Conservation (phyloP, 331 rosid genomes). For the Acacia concinna region DNA sequence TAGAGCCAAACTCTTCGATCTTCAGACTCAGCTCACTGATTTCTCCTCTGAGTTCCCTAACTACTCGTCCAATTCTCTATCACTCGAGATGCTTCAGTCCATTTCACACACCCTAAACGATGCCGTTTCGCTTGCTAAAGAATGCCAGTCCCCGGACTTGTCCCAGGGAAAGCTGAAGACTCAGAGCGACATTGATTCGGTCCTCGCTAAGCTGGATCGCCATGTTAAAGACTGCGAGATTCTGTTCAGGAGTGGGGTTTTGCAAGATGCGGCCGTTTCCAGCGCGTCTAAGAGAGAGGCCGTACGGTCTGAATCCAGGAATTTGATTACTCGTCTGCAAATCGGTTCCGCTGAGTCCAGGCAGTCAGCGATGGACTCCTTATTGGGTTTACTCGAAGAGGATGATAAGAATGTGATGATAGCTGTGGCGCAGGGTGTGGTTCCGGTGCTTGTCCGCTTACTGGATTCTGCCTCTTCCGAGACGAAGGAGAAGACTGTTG, state of each 20-base stretch:
- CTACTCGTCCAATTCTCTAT: conserved; percentile 45
- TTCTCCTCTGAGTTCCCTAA: conserved; percentile 44
- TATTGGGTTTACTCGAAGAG: conserved; percentile 43
- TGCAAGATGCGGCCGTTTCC: conserved; percentile 41
- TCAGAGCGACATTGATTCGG: conserved; percentile 61
- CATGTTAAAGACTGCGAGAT: conserved; percentile 54
- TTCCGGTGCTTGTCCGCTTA: conserved; percentile 54
- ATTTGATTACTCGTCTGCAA: conserved; percentile 59
- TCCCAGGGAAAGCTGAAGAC: conserved; percentile 67
- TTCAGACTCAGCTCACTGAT: conserved; percentile 51
- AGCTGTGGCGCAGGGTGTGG: conserved; percentile 66
- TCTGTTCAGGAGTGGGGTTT: conserved; percentile 58
- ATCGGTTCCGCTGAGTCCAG: conserved; percentile 53
- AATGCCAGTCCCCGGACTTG: conserved; percentile 37
- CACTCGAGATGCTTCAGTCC: conserved; percentile 51
- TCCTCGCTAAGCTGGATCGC: conserved; percentile 52
- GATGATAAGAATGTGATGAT: conserved; percentile 75
- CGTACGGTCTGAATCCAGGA: conserved; percentile 56
- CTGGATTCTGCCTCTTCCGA: conserved; percentile 53
- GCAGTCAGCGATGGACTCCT: conserved; percentile 49
- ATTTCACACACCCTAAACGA: conserved; percentile 41
- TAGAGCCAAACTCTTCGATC: conserved; percentile 49
- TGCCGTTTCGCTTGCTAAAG: conserved; percentile 43
- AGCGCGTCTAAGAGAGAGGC: conserved; percentile 53
- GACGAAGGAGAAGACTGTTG: conserved; percentile 54